These are phyloP conservation scores for Prunus yedoensis DNA, from an alignment of 331 rosid genomes.

Conservation along the genomic window DNA sequence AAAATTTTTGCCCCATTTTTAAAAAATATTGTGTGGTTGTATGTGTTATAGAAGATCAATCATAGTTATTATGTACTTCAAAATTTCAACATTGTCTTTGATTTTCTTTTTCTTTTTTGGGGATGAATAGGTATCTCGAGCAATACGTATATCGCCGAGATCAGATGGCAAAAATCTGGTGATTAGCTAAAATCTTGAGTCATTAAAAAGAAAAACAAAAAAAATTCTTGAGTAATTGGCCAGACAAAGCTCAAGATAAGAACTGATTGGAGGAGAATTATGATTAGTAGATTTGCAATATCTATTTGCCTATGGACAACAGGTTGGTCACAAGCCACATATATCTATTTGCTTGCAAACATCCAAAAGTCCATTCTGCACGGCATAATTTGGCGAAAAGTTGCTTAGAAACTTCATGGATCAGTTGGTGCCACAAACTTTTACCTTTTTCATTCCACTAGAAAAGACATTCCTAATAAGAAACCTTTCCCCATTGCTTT, in stretches of 20 bases:
- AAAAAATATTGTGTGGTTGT: neutral
- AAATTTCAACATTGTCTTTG: no score
- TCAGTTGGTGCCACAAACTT: constrained; percentile 24
- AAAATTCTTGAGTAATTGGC: neutral
- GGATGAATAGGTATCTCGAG: neutral
- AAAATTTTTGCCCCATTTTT: neutral
- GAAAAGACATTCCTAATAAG: constrained; percentile 23
- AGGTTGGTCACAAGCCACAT: neutral
- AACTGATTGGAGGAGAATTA: neutral
- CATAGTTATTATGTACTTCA: no score
- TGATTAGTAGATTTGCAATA: constrained; percentile 1
- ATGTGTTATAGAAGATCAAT: no score
- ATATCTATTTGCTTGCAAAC: neutral
- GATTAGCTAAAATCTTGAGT: neutral
- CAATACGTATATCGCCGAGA: neutral
- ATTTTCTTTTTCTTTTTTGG: neutral
- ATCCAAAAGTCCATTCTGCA: constrained; percentile 5
- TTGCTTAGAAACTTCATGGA: constrained; percentile 28
- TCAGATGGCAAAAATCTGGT: neutral
- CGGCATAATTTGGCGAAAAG: constrained; percentile 10
- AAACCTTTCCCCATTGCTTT: constrained; percentile 20
- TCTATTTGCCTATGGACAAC: neutral
- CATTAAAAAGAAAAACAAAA: no score
- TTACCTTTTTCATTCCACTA: constrained; percentile 39
- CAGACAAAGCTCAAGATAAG: neutral